These are phyloP conservation scores for Malassezia brasiliensis DNA, from an alignment of 1,284 basidiomycete species.

Conservation along the genomic window DNA sequence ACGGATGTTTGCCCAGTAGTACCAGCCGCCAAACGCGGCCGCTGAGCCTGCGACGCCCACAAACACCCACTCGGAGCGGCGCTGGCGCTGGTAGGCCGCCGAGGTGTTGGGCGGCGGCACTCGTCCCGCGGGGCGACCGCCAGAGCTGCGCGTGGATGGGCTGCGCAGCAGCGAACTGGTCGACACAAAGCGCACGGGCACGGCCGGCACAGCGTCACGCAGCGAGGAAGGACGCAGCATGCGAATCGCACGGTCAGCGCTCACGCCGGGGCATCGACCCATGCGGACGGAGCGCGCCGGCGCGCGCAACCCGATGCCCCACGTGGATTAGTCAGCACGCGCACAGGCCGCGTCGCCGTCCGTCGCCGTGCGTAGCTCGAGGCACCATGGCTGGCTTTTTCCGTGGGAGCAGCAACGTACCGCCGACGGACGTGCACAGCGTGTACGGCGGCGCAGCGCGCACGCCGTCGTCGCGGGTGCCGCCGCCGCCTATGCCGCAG, in stretches of 20 bases:
- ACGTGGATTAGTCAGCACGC: constrained; percentile 7
- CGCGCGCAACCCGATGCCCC: not conserved
- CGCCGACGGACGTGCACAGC: constrained; percentile 1
- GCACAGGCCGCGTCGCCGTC: not conserved
- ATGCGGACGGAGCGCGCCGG: not conserved
- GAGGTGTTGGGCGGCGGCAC: not conserved
- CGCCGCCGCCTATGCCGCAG: constrained; percentile 1
- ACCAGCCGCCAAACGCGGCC: constrained; percentile 42
- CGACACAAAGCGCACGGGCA: not conserved
- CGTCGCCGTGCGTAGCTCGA: not conserved
- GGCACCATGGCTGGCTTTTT: constrained; percentile 18
- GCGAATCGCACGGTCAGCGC: not conserved
- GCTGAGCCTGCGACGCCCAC: constrained; percentile 42
- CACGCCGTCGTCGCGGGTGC: not conserved
- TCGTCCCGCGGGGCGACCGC: not conserved
- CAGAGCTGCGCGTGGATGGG: not conserved
- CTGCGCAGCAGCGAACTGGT: not conserved
- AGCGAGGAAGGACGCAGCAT: not conserved
- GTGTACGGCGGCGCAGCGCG: constrained; percentile 8
- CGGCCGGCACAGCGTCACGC: not conserved
- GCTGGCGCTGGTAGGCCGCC: constrained; percentile 31
- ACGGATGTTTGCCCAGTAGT: constrained; percentile 39
- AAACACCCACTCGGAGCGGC: constrained; percentile 39
- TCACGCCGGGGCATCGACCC: too few species aligned
- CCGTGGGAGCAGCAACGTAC: not conserved